Evolutionary conservation across 1,284 basidiomycete species (phyloP), one percentile per base, ranked within the genome.

Genomic region (Pseudozyma hubeiensis): DNA sequence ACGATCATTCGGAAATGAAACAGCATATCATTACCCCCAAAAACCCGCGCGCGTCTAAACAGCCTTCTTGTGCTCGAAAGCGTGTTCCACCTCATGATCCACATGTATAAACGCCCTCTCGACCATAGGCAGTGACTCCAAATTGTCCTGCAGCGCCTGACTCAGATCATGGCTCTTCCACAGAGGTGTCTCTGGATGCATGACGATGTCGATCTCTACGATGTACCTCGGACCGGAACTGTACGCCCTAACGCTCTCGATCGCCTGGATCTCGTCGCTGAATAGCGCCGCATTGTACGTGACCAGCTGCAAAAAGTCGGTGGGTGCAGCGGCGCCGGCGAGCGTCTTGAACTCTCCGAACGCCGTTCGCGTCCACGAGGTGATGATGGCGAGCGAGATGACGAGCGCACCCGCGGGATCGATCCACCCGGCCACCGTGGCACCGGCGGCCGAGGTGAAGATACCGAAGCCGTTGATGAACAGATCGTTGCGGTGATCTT

Each of bases 141-240:
- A 90, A 86, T 93, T 93, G 85, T 98, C 94, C 84, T 98, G 95
- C 30, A 98, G 86, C 56, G 91, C 89, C 85, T 97, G 95, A 55
- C 91, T 91, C 64, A 97, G 85, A 84, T 98, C 95, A 85, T 98
- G 95, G 16, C 94, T 92, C 82, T 92, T 90, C 90, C 91, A 93
- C 1, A 98, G 86, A 0, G 94, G 93, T 44, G 94, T 97, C 65
- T 90, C 89, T 5, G 91, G 91, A 74, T 91, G 88, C 90, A 99
- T 93, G 29, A 98, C 95, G 55, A 98, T 90, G 85, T 98, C 96
- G 9, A 97, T 89, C 85, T 97, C 95, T 49, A 97, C 94, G 81
- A 94, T 92, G 82, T 93, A 96, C 63, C 93, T 88, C 85, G 93
- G 86, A 24, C 85, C 85, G 7, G 80, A 79, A 53, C 84, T 82